Base-by-base conservation (phyloP, 441 rosid genomes). In the Euphorbia schlechtendalii region DNA sequence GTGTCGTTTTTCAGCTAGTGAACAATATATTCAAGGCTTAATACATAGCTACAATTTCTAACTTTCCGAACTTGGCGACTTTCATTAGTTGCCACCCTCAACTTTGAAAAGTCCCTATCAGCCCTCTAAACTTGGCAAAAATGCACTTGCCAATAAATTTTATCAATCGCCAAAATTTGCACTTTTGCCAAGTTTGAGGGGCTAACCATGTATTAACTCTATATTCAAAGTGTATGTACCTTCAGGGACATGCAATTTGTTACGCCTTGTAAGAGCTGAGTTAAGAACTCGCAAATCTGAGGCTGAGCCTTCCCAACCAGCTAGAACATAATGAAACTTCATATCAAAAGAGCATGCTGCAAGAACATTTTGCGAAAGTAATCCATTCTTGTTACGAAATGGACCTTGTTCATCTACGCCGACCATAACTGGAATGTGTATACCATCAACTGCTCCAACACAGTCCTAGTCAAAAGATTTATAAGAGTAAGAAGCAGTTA, bases 301-400 rank as follows among this genome's bases (percentile, higher is more conserved):
- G 65, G 98, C 96, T 8, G 98, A 89, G 49, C 98, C 98, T 78
- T 92, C 98, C 96, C 96, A 92, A 14, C 98, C 98, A 71, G 96
- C 96, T 55, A 92, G 79, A 27, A 92, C 93, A 64, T 92, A 92
- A 73, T 78, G 85, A 72, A 92, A 92, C 76, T 78, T 84, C 67
- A 92, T 76, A 76, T 92, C 97, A 72, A 90, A 81, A 45, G 94
- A 88, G 66, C 85, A 85, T 57, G 94, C 96, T 22, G 85, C 92
- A 61, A 92, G 76, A 64, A 90, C 88, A 68, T 80, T 82, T 71
- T 92, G 98, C 13, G 96, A 80, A 66, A 89, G 96, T 21, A 82
- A 76, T 41, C 96, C 90, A 52, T 77, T 78, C 74, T 66, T 78
- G 79, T 86, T 78, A 5, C 97, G 86, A 70, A 89, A 92, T 20